These are phyloP conservation scores for Solanum arcanum DNA, from an alignment of 257 asterid genomes.

Conservation along the genomic window DNA sequence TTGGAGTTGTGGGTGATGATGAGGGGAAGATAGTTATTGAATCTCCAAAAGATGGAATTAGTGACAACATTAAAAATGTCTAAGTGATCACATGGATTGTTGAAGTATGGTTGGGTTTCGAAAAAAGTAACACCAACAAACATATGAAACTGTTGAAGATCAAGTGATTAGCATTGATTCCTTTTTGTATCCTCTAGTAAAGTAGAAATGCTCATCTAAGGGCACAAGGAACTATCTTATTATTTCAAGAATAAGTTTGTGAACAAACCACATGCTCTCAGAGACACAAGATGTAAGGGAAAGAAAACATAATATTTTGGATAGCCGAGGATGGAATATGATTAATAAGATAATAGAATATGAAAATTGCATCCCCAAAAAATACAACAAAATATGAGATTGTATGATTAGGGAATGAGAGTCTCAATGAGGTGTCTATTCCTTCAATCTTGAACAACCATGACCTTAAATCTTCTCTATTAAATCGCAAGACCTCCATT, in stretches of 20 bases:
- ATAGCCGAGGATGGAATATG: not conserved
- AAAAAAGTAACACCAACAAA: not conserved
- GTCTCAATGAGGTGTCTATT: too few species aligned
- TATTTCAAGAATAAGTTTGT: not conserved
- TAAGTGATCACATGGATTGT: not conserved
- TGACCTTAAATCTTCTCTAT: too few species aligned
- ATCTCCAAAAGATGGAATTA: not conserved
- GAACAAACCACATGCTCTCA: not conserved
- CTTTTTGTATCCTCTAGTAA: not conserved
- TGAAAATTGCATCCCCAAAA: too few species aligned
- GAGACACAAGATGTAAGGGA: not conserved
- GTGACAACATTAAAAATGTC: not conserved
- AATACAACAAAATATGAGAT: too few species aligned
- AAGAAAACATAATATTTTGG: not conserved
- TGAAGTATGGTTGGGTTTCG: not conserved
- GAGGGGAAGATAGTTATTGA: not conserved
- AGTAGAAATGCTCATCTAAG: not conserved
- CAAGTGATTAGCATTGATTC: not conserved
- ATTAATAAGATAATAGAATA: not conserved
- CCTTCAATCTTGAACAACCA: too few species aligned
- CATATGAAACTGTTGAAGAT: not conserved
- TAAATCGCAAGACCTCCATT: too few species aligned
- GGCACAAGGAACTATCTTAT: not conserved
- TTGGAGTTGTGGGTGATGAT: not conserved
- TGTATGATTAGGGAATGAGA: too few species aligned